Evolutionary conservation across 2,329 filamentous ascomycete genomes (phyloP).

Genomic region (Phoma herbarum): DNA sequence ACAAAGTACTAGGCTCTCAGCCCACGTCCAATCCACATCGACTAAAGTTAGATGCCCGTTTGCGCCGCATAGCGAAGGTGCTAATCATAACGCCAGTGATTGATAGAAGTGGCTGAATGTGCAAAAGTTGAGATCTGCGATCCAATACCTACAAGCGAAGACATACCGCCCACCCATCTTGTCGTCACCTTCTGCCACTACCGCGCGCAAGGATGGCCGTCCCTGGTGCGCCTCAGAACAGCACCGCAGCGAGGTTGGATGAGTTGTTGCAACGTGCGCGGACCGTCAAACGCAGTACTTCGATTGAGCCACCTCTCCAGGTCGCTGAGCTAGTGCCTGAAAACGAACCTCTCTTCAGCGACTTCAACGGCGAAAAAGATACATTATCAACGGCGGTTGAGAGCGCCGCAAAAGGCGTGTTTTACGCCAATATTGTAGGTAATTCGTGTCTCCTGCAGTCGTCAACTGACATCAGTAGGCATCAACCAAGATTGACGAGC

Average conservation of each 20-base stretch:
- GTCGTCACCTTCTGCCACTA: slow-evolving; percentile 2
- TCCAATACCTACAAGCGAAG: background rate
- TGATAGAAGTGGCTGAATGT: slow-evolving; percentile 1
- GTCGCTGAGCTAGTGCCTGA: slow-evolving; percentile 50
- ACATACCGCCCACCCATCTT: background rate
- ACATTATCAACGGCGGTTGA: slow-evolving; percentile 75
- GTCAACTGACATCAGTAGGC: slow-evolving; percentile 61
- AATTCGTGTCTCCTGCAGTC: background rate
- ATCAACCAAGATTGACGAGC: slow-evolving; percentile 76
- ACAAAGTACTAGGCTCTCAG: slow-evolving; percentile 13
- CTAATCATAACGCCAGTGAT: slow-evolving; percentile 1
- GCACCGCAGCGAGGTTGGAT: slow-evolving; percentile 48
- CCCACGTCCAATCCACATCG: slow-evolving; percentile 20
- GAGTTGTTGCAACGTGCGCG: slow-evolving; percentile 54
- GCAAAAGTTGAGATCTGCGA: background rate
- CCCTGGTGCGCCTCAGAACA: slow-evolving; percentile 33
- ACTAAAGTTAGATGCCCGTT: slow-evolving; percentile 7
- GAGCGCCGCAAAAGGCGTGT: slow-evolving; percentile 80
- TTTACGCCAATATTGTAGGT: slow-evolving; percentile 80
- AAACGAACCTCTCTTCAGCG: slow-evolving; percentile 38
- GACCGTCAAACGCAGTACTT: slow-evolving; percentile 50
- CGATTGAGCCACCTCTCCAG: slow-evolving; percentile 57
- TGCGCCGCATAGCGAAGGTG: slow-evolving; percentile 7
- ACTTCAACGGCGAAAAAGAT: slow-evolving; percentile 57
- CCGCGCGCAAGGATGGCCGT: slow-evolving; percentile 39